Evolutionary conservation across 345 rosid species (phyloP), one percentile per base, ranked within the genome.

Genomic region (Corchorus capsularis): DNA sequence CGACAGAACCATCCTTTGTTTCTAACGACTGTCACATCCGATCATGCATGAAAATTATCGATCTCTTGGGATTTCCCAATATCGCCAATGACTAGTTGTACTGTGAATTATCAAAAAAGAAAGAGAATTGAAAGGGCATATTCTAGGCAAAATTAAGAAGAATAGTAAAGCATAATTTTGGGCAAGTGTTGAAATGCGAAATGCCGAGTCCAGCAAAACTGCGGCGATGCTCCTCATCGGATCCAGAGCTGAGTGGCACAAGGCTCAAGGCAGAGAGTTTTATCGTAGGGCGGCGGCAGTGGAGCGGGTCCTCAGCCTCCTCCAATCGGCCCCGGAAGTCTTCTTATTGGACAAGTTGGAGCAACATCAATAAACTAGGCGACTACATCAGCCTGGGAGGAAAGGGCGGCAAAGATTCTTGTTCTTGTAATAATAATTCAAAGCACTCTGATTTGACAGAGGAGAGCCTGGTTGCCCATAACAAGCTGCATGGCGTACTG

Each of bases 401-500:
- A 16, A 69, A n/a, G 27, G 27, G 27, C 59, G 67, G 75, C 63
- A 52, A 6, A 0, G 82, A 81, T 37, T 77, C 76, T 10, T 27
- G 27, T n/a, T n/a, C n/a, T n/a, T n/a, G n/a, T n/a, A n/a, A n/a
- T 27, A 27, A 27, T 27, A 27, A 27, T 27, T 68, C 79, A 65
- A 55, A 45, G 66, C 78, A 82, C 39, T 83, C 89, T 43, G 80
- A 85, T 43, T 72, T 89, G 46, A 87, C 88, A 0, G 86, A 83
- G 71, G 88, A 75, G 76, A 69, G 79, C 34, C 89, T 89, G 3
- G 72, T 81, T 10, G 87, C 79, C 19, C 93, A 89, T 72, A 85
- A 89, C 62, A 66, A 74, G 70, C 73, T 81, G 32, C 89, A 80
- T 5, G 79, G 76, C 5, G 11, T 59, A 17, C 15, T 59, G 52